Evolutionary conservation across 306 rosid species (phyloP).

Genomic region (Vicia sativa): DNA sequence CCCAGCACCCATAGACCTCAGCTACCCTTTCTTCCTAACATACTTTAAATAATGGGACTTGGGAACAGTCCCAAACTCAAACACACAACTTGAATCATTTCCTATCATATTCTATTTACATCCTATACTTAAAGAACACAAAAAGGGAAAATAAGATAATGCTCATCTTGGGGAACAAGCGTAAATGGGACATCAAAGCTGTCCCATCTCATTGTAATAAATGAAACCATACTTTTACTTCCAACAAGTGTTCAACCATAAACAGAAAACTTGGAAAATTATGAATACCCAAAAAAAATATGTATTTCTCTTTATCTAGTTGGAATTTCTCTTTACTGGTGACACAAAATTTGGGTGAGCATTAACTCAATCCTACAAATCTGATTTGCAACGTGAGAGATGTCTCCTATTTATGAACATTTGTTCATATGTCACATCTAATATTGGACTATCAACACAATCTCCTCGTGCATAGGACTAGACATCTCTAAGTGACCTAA

Average conservation of each 20-base stretch:
- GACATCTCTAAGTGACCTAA: neutral
- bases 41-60: no score
- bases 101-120: constrained; percentile 19
- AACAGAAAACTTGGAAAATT: neutral
- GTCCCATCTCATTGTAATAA: neutral
- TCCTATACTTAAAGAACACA: constrained; percentile 4
- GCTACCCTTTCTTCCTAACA: no score
- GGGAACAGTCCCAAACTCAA: no score
- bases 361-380: neutral
- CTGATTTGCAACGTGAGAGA: neutral
- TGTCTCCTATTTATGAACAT: neutral
- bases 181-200: constrained; percentile 10
- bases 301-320: neutral
- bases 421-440: neutral
- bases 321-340: neutral
- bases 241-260: constrained; percentile 4
- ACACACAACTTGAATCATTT: neutral
- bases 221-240: neutral
- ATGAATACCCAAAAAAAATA: neutral
- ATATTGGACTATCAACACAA: neutral
- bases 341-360: neutral
- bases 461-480: neutral
- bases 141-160: constrained; percentile 6
- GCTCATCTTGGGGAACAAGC: neutral
- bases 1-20: neutral